A percentile compares a stretch with the other conserved stretches of the same genome.
Evolutionary conservation across 164 flowering plant genomes (phyloP).

Genomic region (Piper betle): DNA sequence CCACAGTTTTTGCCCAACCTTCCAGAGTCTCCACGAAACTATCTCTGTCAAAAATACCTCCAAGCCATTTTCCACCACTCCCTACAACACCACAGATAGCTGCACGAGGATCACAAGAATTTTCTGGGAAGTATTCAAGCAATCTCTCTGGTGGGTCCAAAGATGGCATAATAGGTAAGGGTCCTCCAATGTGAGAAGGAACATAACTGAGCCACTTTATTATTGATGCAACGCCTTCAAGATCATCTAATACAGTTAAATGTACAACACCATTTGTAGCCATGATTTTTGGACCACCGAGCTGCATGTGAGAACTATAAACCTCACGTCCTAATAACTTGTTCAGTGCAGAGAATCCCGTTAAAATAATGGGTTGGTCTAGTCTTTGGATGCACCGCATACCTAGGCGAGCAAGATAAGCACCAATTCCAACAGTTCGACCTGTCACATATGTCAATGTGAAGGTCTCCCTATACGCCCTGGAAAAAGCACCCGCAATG

Average conservation of each 20-base stretch:
- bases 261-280: constrained; percentile 97
- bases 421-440: constrained; percentile 97
- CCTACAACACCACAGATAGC: constrained; percentile 33
- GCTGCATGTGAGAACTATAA: constrained; percentile 99
- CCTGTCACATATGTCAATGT: constrained; percentile 96
- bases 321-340: constrained; percentile 98
- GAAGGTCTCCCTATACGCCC: constrained; percentile 94
- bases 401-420: constrained; percentile 97
- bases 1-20: constrained; percentile 60
- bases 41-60: constrained; percentile 87
- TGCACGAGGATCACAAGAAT: constrained; percentile 93
- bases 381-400: constrained; percentile 96
- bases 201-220: constrained; percentile 92
- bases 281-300: constrained; percentile 99
- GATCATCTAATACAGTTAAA: constrained; percentile 94
- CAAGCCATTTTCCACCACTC: constrained; percentile 6
- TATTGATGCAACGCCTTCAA: constrained; percentile 86
- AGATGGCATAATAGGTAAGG: constrained; percentile 50
- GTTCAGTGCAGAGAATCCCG: constrained; percentile 94
- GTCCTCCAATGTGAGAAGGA: constrained; percentile 68
- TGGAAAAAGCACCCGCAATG: constrained; percentile 90
- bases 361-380: constrained; percentile 94
- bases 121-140: constrained; percentile 78
- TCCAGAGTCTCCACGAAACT: constrained; percentile 72
- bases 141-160: constrained; percentile 72